Conservation (phyloP, 225 moss, liverwort and hornwort genomes). For the Marchantia polymorpha region DNA sequence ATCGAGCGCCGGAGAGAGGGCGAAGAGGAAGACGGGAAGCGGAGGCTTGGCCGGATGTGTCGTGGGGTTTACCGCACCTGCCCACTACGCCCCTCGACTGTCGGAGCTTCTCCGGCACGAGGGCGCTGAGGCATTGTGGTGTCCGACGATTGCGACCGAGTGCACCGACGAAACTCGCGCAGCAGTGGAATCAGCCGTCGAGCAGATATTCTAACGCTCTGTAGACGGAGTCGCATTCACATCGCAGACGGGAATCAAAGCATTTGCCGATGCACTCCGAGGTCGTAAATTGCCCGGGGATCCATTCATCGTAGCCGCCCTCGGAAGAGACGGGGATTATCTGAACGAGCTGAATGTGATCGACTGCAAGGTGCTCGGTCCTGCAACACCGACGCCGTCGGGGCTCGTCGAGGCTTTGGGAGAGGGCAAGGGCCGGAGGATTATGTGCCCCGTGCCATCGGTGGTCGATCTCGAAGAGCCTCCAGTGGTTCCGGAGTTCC, state of each 20-base stretch:
- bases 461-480: constrained; percentile 40
- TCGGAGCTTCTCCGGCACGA: constrained; percentile 8
- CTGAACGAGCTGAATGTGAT: constrained; percentile 32
- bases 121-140: constrained; percentile 46
- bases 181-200: constrained; percentile 1
- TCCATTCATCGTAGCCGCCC: constrained; percentile 33
- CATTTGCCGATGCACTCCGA: constrained; percentile 26
- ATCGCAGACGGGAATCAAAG: constrained; percentile 42
- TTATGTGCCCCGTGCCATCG: constrained; percentile 39
- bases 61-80: constrained; percentile 44
- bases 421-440: constrained; percentile 26
- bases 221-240: constrained; percentile 43
- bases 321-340: constrained; percentile 41
- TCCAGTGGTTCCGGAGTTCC: constrained; percentile 37
- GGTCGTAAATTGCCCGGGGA: constrained; percentile 16
- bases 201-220: not conserved
- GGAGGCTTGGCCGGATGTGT: constrained; percentile 27
- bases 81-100: constrained; percentile 36
- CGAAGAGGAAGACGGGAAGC: not conserved
- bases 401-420: constrained; percentile 39
- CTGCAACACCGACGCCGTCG: constrained; percentile 27
- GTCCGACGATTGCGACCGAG: constrained; percentile 34
- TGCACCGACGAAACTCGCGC: constrained; percentile 22
- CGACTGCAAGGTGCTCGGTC: constrained; percentile 17
- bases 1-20: not conserved